phyloP scores from a whole-genome alignment of 768 basidiomycete species.

The Suillus paluster region DNA sequence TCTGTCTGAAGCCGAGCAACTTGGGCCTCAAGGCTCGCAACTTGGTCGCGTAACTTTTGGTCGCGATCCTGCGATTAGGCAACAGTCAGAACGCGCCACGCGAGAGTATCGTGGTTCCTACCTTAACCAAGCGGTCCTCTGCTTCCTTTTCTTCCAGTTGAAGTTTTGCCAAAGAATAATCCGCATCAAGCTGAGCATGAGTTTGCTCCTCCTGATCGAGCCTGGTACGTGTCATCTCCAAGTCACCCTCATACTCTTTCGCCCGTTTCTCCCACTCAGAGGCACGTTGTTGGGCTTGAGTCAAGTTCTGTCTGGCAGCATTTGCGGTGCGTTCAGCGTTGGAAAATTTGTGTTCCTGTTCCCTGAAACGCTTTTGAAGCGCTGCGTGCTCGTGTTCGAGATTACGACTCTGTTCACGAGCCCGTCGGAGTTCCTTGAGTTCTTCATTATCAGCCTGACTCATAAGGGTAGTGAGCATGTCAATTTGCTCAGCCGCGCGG shows the following conservation, averaged over 20 bases:
- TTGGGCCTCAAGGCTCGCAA: conserved; percentile 63
- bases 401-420: conserved; percentile 59
- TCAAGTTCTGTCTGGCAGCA: conserved; percentile 63
- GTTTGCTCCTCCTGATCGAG: conserved; percentile 71
- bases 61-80: conserved; percentile 63
- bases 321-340: conserved; percentile 65
- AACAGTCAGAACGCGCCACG: conserved; percentile 10
- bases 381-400: conserved; percentile 70
- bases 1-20: conserved; percentile 61
- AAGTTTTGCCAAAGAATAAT: conserved; percentile 65
- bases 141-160: conserved; percentile 81
- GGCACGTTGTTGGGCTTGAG: conserved; percentile 77
- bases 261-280: conserved; percentile 83
- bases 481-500: conserved; percentile 73
- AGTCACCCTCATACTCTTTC: conserved; percentile 67
- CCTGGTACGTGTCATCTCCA: conserved; percentile 61
- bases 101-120: conserved; percentile 31
- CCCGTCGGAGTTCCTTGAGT: conserved; percentile 66
- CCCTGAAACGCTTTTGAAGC: conserved; percentile 74
- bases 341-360: conserved; percentile 64
- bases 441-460: conserved; percentile 73
- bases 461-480: conserved; percentile 62
- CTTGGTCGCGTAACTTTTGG: conserved; percentile 67
- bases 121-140: conserved; percentile 69
- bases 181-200: conserved; percentile 68